Percentiles rank a stretch among this genome's conserved stretches.
Conservation (phyloP, 495 filamentous ascomycete species). For the Hypoxylon lienhwacheense region DNA sequence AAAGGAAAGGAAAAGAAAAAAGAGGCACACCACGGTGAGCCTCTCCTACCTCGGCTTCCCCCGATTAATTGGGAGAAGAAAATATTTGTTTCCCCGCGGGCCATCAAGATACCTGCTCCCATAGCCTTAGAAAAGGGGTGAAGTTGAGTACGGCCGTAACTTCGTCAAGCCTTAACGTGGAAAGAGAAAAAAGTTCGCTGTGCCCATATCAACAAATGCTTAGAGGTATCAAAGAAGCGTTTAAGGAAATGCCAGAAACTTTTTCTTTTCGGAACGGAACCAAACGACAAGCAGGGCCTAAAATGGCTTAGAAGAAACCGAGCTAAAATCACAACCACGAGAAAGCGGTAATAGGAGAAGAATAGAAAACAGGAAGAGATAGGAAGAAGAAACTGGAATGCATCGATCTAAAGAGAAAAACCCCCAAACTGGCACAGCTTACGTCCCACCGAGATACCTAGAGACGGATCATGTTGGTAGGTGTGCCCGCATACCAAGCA, state of each 20-base stretch:
- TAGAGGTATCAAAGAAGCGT: slow-evolving; percentile 42
- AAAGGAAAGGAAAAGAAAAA: slow-evolving; percentile 1
- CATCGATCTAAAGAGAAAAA: slow-evolving; percentile 34
- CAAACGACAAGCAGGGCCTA: slow-evolving; percentile 18
- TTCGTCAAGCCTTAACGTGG: slow-evolving; percentile 35
- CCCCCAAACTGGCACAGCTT: slow-evolving; percentile 22
- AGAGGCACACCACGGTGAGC: no score
- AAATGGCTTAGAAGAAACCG: slow-evolving; percentile 21
- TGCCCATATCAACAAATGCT: slow-evolving; percentile 38
- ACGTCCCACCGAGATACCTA: slow-evolving; percentile 26
- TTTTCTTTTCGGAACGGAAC: slow-evolving; percentile 39
- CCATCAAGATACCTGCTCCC: slow-evolving; percentile 30
- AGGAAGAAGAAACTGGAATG: slow-evolving; percentile 32
- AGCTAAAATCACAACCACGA: slow-evolving; percentile 40
- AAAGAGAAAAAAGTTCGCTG: slow-evolving; percentile 22
- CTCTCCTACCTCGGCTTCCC: slow-evolving; percentile 8
- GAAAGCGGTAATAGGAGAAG: slow-evolving; percentile 29
- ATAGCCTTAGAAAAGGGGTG: slow-evolving; percentile 22
- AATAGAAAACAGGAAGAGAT: slow-evolving; percentile 38
- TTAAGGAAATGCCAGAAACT: slow-evolving; percentile 41
- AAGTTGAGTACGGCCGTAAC: slow-evolving; percentile 31
- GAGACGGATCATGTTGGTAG: slow-evolving; percentile 1
- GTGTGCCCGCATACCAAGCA: slow-evolving; percentile 18
- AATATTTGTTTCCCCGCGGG: slow-evolving; percentile 19
- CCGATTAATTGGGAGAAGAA: slow-evolving; percentile 10